A percentile compares a stretch with the other conserved stretches of the same genome.
Conservation (phyloP, 108 stramenopile species). For the Skeletonema marinoi region DNA sequence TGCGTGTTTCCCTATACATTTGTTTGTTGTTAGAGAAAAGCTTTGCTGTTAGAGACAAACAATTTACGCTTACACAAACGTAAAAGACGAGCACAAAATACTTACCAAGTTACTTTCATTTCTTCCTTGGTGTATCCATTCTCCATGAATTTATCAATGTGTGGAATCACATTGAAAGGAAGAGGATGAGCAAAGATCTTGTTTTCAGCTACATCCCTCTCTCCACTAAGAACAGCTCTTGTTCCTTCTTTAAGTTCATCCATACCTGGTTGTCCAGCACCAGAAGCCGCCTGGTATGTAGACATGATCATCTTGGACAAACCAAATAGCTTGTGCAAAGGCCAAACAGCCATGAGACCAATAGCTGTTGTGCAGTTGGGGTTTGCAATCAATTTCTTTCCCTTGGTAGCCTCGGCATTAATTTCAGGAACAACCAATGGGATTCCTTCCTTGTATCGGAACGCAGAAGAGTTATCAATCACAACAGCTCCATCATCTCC, state of each 20-base stretch:
- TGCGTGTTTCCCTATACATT: conserved; percentile 80
- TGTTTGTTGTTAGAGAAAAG: no score
- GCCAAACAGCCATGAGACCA: conserved; percentile 96
- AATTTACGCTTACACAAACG: no score
- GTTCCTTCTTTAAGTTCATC: conserved; percentile 92
- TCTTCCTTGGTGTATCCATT: conserved; percentile 99
- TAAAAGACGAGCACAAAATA: no score
- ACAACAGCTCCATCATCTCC: conserved; percentile 79
- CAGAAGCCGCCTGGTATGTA: conserved; percentile 94
- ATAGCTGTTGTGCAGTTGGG: conserved; percentile 99
- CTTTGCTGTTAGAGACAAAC: no score
- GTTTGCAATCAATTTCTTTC: conserved; percentile 96
- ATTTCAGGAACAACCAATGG: conserved; percentile 98
- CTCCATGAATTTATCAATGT: conserved; percentile 98
- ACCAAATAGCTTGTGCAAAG: conserved; percentile 90
- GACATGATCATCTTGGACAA: conserved; percentile 91
- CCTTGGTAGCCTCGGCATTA: conserved; percentile 88
- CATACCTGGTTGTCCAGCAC: conserved; percentile 95
- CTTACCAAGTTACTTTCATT: conserved; percentile 96
- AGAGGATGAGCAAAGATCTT: conserved; percentile 95
- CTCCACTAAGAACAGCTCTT: conserved; percentile 66
- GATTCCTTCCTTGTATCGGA: conserved; percentile 89
- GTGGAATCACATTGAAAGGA: conserved; percentile 98
- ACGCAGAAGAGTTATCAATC: conserved; percentile 93
- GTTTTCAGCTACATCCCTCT: conserved; percentile 64